phyloP scores from a whole-genome alignment of 495 filamentous ascomycete species.

The Penicillium crystallinum region DNA sequence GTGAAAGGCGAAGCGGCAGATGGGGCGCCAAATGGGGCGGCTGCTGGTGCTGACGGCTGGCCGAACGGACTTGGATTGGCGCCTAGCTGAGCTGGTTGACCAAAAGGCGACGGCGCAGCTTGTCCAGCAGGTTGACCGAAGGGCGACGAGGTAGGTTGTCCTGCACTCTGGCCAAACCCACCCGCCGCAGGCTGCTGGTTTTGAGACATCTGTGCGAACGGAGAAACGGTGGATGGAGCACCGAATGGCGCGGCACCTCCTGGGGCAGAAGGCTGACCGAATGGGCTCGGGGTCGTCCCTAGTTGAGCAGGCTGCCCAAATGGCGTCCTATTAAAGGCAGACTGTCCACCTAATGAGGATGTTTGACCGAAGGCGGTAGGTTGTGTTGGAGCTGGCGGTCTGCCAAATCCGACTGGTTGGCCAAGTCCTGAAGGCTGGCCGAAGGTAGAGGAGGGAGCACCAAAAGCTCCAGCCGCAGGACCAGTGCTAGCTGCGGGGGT shows the following conservation, averaged over 20 bases:
- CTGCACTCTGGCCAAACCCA: slow-evolving; percentile 28
- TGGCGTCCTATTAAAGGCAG: slow-evolving; percentile 26
- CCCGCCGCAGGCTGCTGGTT: slow-evolving; percentile 13
- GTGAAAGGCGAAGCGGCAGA: slow-evolving; percentile 17
- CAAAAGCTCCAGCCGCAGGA: slow-evolving; percentile 9
- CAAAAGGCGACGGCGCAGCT: slow-evolving; percentile 22
- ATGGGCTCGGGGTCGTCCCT: slow-evolving; percentile 20
- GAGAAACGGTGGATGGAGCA: slow-evolving; percentile 22
- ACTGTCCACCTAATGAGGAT: slow-evolving; percentile 3
- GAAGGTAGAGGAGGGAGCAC: slow-evolving; percentile 18
- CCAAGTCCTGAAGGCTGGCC: slow-evolving; percentile 18
- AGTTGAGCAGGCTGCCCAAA: slow-evolving; percentile 27
- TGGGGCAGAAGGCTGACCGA: slow-evolving; percentile 12
- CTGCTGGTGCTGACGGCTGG: slow-evolving; percentile 25
- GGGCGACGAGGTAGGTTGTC: slow-evolving; percentile 19
- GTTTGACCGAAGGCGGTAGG: slow-evolving; percentile 12
- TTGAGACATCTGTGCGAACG: slow-evolving; percentile 32
- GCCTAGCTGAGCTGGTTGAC: slow-evolving; percentile 21
- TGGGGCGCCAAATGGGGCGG: slow-evolving; percentile 12
- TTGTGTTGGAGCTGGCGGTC: slow-evolving; percentile 25
- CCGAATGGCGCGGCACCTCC: slow-evolving; percentile 16
- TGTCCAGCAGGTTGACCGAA: slow-evolving; percentile 28
- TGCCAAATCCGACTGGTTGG: slow-evolving; percentile 22
- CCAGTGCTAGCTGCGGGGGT: slow-evolving; percentile 9
- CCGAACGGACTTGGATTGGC: slow-evolving; percentile 23